phyloP scores from a whole-genome alignment of 2,329 filamentous ascomycete genomes.

The Colletotrichum noveboracense region DNA sequence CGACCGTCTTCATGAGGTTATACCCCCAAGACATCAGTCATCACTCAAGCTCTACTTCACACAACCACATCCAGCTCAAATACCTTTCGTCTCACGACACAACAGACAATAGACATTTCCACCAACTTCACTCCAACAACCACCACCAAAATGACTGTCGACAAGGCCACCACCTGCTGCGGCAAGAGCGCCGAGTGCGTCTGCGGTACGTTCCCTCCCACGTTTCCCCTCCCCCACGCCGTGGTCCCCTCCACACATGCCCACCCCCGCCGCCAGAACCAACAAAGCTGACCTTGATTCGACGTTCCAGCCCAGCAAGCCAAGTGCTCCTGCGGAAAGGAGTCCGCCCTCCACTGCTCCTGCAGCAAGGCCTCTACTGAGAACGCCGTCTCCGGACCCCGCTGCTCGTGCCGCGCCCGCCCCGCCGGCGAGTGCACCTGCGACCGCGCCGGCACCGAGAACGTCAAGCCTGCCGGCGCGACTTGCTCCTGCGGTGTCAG shows the following conservation, averaged over 20 bases:
- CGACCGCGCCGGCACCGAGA: slow-evolving; percentile 74
- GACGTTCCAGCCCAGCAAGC: slow-evolving; percentile 60
- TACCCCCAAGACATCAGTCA: not conserved
- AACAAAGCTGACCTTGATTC: not conserved
- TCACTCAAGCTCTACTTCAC: not conserved
- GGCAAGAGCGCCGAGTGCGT: slow-evolving; percentile 58
- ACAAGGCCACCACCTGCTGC: slow-evolving; percentile 59
- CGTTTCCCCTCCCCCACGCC: not conserved
- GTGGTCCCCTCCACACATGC: not conserved
- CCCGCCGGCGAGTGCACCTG: slow-evolving; percentile 84
- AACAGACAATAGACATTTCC: not conserved
- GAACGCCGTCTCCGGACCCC: slow-evolving; percentile 74
- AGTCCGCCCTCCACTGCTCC: slow-evolving; percentile 84
- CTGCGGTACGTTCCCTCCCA: slow-evolving; percentile 55
- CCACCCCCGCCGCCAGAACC: not conserved
- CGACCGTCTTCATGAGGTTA: not conserved
- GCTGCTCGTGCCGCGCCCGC: slow-evolving; percentile 85
- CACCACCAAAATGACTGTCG: slow-evolving; percentile 34
- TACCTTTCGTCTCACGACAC: not conserved
- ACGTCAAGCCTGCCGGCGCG: slow-evolving; percentile 61
- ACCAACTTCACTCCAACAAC: not conserved
- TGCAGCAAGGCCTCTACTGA: slow-evolving; percentile 79
- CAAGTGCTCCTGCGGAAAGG: slow-evolving; percentile 88
- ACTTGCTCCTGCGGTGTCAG: slow-evolving; percentile 82
- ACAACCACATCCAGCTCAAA: not conserved